Percentiles rank a stretch among this genome's conserved stretches.
Evolutionary conservation across 1,284 basidiomycete species (phyloP).

Genomic region (Boletus sp.): DNA sequence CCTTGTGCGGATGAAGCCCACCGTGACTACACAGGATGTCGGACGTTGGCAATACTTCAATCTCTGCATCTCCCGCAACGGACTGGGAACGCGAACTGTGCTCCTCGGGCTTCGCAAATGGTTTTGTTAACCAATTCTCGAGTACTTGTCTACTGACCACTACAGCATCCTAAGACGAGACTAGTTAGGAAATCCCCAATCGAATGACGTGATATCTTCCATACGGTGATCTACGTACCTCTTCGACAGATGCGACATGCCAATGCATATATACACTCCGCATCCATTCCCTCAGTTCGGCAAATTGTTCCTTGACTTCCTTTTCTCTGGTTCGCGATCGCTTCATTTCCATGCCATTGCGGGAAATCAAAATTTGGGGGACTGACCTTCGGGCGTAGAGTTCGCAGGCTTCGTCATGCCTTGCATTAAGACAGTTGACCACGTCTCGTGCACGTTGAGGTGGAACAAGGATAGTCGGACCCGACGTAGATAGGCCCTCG

Average conservation of each 20-base stretch:
- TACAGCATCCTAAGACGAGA: slow-evolving; percentile 44
- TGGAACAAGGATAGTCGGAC: slow-evolving; percentile 35
- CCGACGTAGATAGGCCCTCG: slow-evolving; percentile 10
- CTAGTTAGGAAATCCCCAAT: slow-evolving; percentile 10
- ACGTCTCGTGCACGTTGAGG: slow-evolving; percentile 51
- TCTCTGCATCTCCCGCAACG: slow-evolving; percentile 12
- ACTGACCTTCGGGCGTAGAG: slow-evolving; percentile 49
- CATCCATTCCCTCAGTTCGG: slow-evolving; percentile 48
- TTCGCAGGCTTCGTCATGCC: slow-evolving; percentile 49
- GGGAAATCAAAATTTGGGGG: slow-evolving; percentile 15
- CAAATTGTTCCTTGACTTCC: slow-evolving; percentile 42
- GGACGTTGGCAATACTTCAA: slow-evolving; percentile 20
- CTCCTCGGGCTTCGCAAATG: slow-evolving; percentile 24
- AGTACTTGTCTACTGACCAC: slow-evolving; percentile 59
- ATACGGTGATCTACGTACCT: slow-evolving; percentile 37
- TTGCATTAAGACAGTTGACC: slow-evolving; percentile 54
- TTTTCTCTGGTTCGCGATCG: slow-evolving; percentile 39
- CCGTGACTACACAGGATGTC: slow-evolving; percentile 61
- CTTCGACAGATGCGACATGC: slow-evolving; percentile 45
- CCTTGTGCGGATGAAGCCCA: slow-evolving; percentile 52
- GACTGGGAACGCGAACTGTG: slow-evolving; percentile 23
- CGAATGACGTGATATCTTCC: slow-evolving; percentile 11
- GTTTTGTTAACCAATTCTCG: slow-evolving; percentile 55
- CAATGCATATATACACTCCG: slow-evolving; percentile 61
- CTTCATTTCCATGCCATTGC: slow-evolving; percentile 18